These are phyloP conservation scores for Guadua angustifolia DNA, from an alignment of 176 grass and related monocot species.

Conservation along the genomic window DNA sequence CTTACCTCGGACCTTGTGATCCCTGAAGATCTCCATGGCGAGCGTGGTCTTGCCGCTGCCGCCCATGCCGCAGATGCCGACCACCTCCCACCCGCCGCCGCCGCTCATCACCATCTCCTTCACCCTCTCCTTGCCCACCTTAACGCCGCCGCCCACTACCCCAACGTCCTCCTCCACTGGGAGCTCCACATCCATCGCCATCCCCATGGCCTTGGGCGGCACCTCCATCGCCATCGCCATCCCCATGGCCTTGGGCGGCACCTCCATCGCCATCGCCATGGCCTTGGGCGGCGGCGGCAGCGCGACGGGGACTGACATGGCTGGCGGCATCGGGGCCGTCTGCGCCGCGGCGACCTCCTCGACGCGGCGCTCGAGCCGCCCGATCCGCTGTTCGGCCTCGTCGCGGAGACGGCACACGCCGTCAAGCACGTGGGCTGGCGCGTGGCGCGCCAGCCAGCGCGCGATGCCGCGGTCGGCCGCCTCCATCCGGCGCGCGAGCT, in stretches of 20 bases:
- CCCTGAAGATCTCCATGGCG: constrained; percentile 84
- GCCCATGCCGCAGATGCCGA: constrained; percentile 92
- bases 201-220: constrained; percentile 24
- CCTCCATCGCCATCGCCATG: constrained; percentile 16
- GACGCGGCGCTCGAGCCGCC: constrained; percentile 73
- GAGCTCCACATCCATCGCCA: constrained; percentile 44
- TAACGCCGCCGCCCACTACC: constrained; percentile 56
- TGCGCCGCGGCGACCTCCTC: constrained; percentile 50
- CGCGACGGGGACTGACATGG: constrained; percentile 48
- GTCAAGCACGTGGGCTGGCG: constrained; percentile 71
- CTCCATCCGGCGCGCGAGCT: constrained; percentile 84
- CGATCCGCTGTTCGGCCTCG: constrained; percentile 66
- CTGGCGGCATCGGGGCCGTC: constrained; percentile 3
- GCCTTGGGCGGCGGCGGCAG: constrained; percentile 35
- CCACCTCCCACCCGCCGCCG: constrained; percentile 55
- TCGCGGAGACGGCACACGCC: constrained; percentile 71
- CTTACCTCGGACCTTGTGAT: constrained; percentile 81
- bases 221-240: background rate
- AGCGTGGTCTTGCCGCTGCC: constrained; percentile 99
- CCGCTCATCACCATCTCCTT: constrained; percentile 91
- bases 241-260: constrained; percentile 25
- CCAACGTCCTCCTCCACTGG: background rate
- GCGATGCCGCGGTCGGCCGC: constrained; percentile 74
- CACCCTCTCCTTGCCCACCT: constrained; percentile 73
- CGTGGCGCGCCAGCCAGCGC: constrained; percentile 76